Base-by-base conservation (phyloP, 1,284 basidiomycete genomes). In the Malassezia dermatis region DNA sequence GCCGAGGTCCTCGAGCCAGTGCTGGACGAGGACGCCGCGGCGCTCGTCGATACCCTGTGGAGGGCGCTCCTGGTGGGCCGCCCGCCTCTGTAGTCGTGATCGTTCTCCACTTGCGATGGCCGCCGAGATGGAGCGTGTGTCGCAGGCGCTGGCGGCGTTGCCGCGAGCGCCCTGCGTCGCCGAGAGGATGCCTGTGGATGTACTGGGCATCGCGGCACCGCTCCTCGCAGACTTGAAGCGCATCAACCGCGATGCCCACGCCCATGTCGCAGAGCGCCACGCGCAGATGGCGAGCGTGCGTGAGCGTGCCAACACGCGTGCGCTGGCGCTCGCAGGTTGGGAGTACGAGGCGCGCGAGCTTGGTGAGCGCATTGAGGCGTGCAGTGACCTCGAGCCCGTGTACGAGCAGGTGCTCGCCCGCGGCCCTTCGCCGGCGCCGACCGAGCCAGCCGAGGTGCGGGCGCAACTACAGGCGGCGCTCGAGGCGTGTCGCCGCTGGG, bases 21-120 rank as follows among this genome's bases (percentile, higher is more conserved):
- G 57, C 50, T 72, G 48, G 69, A 62, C 26, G 69, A 71, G 23
- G 69, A 72, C 53, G 67, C 66, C 11, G 54, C 56, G 43, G 44
- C 56, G 1, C 57, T 72, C 24, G 68, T 72, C 27, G 64, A 52
- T 15, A 59, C 56, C 45, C 56, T 70, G 8, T 72, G 69, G 69
- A 55, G 63, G 4, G 51, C 60, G 8, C 46, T 72, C n/a, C 28
- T 72, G 8, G 57, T 64, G 32, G 67, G 69, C 21, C 27, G 44
- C 28, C 44, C 27, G 4, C 4, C 24, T 32, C 15, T 23, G 41
- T 51, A 51, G 41, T 8, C 12, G 12, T 39, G 6, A 10, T 23
- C 23, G 23, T 41, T 21, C 37, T 39, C 37, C 37, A 39, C 37
- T 5, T 12, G 37, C 37, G 37, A 28, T 23, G 48, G 19, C 41